Base-by-base conservation (phyloP, 75 land plant genomes). In the Azolla pinnata region DNA sequence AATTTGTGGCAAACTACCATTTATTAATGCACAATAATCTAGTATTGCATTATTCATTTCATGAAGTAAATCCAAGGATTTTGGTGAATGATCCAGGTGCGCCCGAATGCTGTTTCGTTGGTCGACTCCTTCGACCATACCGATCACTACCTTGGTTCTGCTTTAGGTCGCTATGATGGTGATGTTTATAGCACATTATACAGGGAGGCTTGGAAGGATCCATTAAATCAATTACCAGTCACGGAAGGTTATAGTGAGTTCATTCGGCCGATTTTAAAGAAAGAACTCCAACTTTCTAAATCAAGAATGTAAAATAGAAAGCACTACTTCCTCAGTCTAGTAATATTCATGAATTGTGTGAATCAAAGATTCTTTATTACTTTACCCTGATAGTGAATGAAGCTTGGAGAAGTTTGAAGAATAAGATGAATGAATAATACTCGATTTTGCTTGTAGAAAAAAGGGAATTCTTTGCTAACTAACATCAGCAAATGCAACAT, bases 41-140 rank as follows among this genome's bases (percentile, higher is more conserved):
- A n/a, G n/a, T n/a, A n/a, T n/a, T n/a, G n/a, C n/a, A 16, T 52
- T 52, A 17, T 4, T 57, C 29, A 26, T 28, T 5, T 16, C 33
- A 57, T 4, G 17, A 8, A n/a, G 29, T 57, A 28, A 17, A 38
- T 8, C 42, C 7, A 14, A 38, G 42, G 14, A 21, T 19, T 24
- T 59, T 64, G 66, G 42, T 38, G 14, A 38, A 38, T 38, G 42
- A 8, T 67, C 29, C 70, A 93, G 98, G 79, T 93, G 27, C 84
- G 98, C 12, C 90, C 87, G 29, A 89, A 93, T 78, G 98, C 96
- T 18, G 76, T 93, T 4, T 75, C 96, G 1, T 78, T 93, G 33
- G 98, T 93, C n/a, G 98, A 93, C 73, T 68, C 98, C 31, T 93
- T 93, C 57, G 88, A 89, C 67, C 84, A 93, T 67, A 85, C 96